Base-by-base conservation (phyloP, 495 filamentous ascomycete genomes). In the Lasiosphaeria hispida region DNA sequence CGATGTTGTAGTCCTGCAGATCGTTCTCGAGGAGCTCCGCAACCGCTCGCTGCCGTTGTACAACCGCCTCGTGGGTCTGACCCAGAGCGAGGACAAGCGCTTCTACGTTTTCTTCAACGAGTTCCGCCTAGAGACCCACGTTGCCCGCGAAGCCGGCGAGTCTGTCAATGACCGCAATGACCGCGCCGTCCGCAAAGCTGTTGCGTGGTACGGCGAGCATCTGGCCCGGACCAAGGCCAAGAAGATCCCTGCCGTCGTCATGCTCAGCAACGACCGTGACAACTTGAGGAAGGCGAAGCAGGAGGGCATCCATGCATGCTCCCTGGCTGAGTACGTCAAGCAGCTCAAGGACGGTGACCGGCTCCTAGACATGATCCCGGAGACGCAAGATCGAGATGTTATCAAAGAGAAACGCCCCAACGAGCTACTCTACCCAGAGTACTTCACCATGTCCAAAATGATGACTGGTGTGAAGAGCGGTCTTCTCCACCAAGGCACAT, bases 31-130 rank as follows among this genome's bases (percentile, higher is more conserved):
- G 72, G 94, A 97, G 74, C 83, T 98, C 48, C 86, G 89, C 63
- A 96, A 97, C 69, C 85, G 92, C 48, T 97, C 94, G 9, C 70
- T 97, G 52, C 94, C 94, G 18, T 80, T 98, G 49, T 98, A 97
- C 77, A 96, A 96, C 67, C 91, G 94, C 39, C 79, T 97, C 14
- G 83, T 97, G 50, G 82, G 85, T 15, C 76, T 98, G 64, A 95
- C 92, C 33, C 95, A 89, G 69, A 96, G 91, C 63, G 90, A 95
- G 65, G 92, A 96, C 37, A 97, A 97, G 75, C 85, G 92, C 11
- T 97, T 96, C 68, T 97, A 96, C 70, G 89, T 98, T 44, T 98
- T 98, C 74, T 97, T 97, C 80, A 98, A 98, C 72, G 94, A 98
- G 57, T 98, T 98, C 67, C 85, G 94, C 40, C 77, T 88, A 41